Conservation (phyloP, 148 eudicot genomes). For the Suaeda aralocaspica region DNA sequence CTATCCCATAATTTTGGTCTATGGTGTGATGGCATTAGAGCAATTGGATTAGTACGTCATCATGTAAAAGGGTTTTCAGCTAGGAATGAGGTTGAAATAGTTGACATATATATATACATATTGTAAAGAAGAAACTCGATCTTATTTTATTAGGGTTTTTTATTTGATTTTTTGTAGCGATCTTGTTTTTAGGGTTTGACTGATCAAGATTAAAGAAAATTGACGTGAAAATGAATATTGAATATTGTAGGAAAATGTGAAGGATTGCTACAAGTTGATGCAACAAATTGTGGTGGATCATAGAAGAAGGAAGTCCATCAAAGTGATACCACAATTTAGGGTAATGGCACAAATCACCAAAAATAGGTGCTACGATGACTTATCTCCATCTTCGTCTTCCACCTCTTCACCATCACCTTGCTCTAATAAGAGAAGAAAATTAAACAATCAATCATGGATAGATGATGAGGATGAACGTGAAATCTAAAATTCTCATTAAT, state of each 20-base stretch:
- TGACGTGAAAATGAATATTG: too few species aligned
- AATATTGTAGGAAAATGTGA: conserved; percentile 64
- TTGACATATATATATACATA: too few species aligned
- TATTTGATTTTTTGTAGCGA: too few species aligned
- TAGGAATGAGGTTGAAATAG: too few species aligned
- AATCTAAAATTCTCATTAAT: conserved; percentile 42
- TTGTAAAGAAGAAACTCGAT: too few species aligned
- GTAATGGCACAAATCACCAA: conserved; percentile 45
- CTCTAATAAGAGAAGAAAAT: conserved; percentile 55
- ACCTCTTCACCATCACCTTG: conserved; percentile 27
- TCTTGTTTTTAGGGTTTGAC: too few species aligned
- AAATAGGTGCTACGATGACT: conserved; percentile 42
- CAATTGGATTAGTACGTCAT: too few species aligned
- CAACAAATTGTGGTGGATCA: conserved; percentile 33
- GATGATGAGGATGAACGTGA: conserved; percentile 65
- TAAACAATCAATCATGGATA: conserved; percentile 49
- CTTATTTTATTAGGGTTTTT: too few species aligned
- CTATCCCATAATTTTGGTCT: too few species aligned
- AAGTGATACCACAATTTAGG: conserved; percentile 55
- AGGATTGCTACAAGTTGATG: conserved; percentile 58
- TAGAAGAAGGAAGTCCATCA: conserved; percentile 41
- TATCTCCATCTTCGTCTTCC: conserved; percentile 53
- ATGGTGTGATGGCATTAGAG: too few species aligned
- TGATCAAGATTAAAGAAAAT: too few species aligned
- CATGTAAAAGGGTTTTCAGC: too few species aligned